A percentile compares a stretch with the other conserved stretches of the same genome.
Conservation (phyloP, 495 filamentous ascomycete genomes). For the Neurospora sp. region DNA sequence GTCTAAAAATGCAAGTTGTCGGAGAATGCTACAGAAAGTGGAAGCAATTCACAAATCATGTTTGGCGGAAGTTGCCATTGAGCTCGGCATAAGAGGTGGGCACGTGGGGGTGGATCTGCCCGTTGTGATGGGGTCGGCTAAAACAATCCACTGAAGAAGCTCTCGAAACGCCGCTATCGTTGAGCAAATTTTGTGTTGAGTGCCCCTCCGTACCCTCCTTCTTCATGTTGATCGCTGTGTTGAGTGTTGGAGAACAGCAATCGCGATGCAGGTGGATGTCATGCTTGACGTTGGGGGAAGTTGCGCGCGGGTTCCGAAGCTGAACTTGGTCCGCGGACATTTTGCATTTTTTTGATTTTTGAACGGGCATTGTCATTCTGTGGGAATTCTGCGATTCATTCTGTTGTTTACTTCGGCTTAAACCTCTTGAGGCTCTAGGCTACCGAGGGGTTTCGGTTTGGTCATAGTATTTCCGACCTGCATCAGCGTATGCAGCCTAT, state of each 20-base stretch:
- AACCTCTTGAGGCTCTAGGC: not conserved
- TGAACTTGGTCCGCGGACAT: not conserved
- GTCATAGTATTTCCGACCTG: not conserved
- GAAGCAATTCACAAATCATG: not conserved
- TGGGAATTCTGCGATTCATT: not conserved
- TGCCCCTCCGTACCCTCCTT: not conserved
- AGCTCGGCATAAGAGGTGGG: not conserved
- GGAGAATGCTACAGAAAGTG: not conserved
- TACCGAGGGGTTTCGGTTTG: not conserved
- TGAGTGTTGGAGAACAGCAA: not conserved
- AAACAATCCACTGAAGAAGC: not conserved
- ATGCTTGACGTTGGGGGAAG: not conserved
- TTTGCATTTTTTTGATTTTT: not conserved
- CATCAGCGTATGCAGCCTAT: not conserved
- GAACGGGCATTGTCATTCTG: not conserved
- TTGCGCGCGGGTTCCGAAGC: not conserved
- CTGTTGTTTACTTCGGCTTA: not conserved
- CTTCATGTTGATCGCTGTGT: not conserved
- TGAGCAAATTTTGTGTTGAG: constrained; percentile 15
- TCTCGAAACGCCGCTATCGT: not conserved
- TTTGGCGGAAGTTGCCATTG: not conserved
- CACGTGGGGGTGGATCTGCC: not conserved
- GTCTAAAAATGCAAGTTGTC: not conserved
- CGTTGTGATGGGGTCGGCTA: not conserved
- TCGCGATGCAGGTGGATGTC: not conserved